Evolutionary conservation across 805 yeast genomes (phyloP).

Genomic region (Ogataea degrootiae): DNA sequence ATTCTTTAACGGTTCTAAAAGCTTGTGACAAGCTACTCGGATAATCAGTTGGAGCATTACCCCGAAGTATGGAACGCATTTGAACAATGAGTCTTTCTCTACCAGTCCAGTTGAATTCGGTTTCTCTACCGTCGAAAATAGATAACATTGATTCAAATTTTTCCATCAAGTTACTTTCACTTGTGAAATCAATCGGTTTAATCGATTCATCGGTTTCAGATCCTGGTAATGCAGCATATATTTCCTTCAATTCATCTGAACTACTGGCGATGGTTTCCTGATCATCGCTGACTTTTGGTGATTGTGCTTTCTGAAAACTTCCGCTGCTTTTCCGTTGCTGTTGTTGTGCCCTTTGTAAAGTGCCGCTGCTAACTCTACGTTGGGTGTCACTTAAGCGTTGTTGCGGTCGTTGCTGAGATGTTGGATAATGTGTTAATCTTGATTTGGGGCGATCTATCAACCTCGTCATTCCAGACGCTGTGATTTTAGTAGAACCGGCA

Average conservation of each 20-base stretch:
- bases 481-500: conserved; percentile 27
- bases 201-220: conserved; percentile 31
- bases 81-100: conserved; percentile 61
- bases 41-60: conserved; percentile 39
- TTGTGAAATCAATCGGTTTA: conserved; percentile 26
- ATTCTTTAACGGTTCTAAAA: conserved; percentile 44
- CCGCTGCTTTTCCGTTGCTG: not conserved
- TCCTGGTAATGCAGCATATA: conserved; percentile 8
- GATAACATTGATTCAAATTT: conserved; percentile 27
- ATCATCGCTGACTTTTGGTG: no score
- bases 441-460: conserved; percentile 12
- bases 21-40: conserved; percentile 27
- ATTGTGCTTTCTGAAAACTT: no score
- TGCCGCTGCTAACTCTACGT: not conserved
- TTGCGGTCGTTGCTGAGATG: conserved; percentile 2
- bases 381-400: not conserved
- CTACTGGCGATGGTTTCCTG: not conserved
- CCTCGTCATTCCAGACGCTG: conserved; percentile 6
- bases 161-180: conserved; percentile 26
- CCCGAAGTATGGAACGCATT: conserved; percentile 57
- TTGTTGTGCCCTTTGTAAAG: not conserved
- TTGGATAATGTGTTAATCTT: conserved; percentile 5
- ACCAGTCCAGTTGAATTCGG: conserved; percentile 79
- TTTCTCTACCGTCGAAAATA: conserved; percentile 66
- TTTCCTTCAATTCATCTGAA: not conserved